phyloP scores from a whole-genome alignment of 306 rosid species.

The Styphnolobium japonicum region DNA sequence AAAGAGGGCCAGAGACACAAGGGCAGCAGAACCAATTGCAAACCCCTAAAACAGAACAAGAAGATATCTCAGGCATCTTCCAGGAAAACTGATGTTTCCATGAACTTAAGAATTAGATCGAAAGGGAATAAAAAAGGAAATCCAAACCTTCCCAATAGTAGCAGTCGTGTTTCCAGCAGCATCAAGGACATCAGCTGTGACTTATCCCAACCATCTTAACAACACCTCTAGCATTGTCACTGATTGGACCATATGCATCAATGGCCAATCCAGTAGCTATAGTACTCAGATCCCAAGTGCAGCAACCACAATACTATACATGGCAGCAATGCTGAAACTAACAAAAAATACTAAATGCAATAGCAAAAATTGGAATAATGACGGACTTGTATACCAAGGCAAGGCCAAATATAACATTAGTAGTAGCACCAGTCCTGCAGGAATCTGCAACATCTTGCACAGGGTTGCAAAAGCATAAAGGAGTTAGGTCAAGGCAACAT shows the following conservation, averaged over 20 bases:
- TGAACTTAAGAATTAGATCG: not conserved
- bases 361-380: slow-evolving; percentile 94
- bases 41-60: slow-evolving; percentile 61
- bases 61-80: slow-evolving; percentile 16
- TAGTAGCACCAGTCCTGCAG: slow-evolving; percentile 97
- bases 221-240: slow-evolving; percentile 98
- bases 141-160: slow-evolving; percentile 87
- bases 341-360: slow-evolving; percentile 83
- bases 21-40: slow-evolving; percentile 96
- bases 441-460: slow-evolving; percentile 99
- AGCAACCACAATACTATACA: slow-evolving; percentile 95
- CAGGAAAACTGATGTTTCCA: not conserved
- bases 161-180: slow-evolving; percentile 99
- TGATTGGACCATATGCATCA: slow-evolving; percentile 97
- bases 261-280: slow-evolving; percentile 97
- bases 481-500: not conserved
- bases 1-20: slow-evolving; percentile 94
- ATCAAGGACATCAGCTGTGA: slow-evolving; percentile 96
- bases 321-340: slow-evolving; percentile 94
- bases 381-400: slow-evolving; percentile 99
- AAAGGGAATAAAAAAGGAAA: not conserved
- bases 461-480: slow-evolving; percentile 56
- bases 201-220: slow-evolving; percentile 99
- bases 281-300: slow-evolving; percentile 97
- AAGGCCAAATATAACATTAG: slow-evolving; percentile 94